Base-by-base conservation (phyloP, 2,329 filamentous ascomycete genomes). In the Cladophialophora exuberans region DNA sequence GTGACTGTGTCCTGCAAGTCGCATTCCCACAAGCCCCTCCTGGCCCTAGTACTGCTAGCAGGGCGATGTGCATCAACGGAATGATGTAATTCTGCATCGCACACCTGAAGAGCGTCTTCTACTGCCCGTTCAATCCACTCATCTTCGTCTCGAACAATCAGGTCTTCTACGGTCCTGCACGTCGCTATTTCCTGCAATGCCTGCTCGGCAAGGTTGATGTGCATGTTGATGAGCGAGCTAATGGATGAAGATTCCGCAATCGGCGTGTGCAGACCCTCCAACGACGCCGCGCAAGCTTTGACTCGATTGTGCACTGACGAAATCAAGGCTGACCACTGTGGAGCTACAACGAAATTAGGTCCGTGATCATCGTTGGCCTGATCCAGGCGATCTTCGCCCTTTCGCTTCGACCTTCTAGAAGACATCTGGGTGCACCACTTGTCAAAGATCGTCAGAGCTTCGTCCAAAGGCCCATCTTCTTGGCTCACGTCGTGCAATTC, bases 151-250 rank as follows among this genome's bases (percentile, higher is more conserved):
- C 22, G 58, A 22, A 58, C 20, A 22, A 56, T 56, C 36, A 58
- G 41, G 41, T 33, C 39, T 28, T 58, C 55, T 41, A 58, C 23
- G 15, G 43, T 22, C 52, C 45, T 56, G 45, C 52, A 58, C n/a
- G 56, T 46, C 10, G 7, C 39, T 38, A 61, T 58, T 26, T 58
- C 58, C 52, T 54, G 52, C 10, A 56, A 39, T 23, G 56, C 30
- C 28, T 48, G 31, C 11, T 58, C 39, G 25, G 48, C 48, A 39
- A 53, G 39, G 17, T 11, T 46, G 6, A 30, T 38, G 15, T 53
- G 52, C 55, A 51, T 51, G 36, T 46, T 46, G 43, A 61, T 58
- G 44, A 61, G 36, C 25, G 18, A n/a, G 35, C 38, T 52, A 39
- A 61, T 42, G 5, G 54, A 50, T 9, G 58, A 54, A 5, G 45